Base-by-base conservation (phyloP, 768 basidiomycete species). In the Naganishia friedmannii region DNA sequence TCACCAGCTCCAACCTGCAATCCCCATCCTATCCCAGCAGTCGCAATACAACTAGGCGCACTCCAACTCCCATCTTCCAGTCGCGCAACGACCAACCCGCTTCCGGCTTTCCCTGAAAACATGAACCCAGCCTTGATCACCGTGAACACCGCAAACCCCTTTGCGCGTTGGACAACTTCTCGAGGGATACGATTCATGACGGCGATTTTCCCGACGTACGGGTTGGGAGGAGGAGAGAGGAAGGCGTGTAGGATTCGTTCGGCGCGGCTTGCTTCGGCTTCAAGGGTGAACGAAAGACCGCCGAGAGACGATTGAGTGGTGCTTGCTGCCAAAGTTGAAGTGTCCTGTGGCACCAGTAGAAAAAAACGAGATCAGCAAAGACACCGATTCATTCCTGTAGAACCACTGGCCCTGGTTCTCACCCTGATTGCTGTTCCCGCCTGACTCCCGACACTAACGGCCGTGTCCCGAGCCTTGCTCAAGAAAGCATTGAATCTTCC, bases 21-120 rank as follows among this genome's bases (percentile, higher is more conserved):
- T 54, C 79, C 79, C 78, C 78, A 80, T 73, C 79, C 79, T 0
- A 80, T 51, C 13, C 95, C 95, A 21, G 91, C 94, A 0, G 93
- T 98, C 34, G 91, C 94, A 77, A 98, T 95, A 83, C 94, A 97
- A 28, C 91, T 93, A 3, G 95, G 95, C 0, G 95, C 95, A 57
- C 90, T 92, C 93, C 93, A 96, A 12, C 92, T 93, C 74, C 95
- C 95, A 77, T 97, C 93, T 10, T 91, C 90, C 53, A 94, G 86
- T 15, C 93, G 89, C 23, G 93, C 90, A 77, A 96, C 90, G 82
- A 98, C 91, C 73, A 95, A 81, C 17, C 94, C 94, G 0, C 91
- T 93, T 55, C 94, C 94, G 0, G 91, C 92, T 82, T 93, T 95
- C 57, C 92, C 94, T 13, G 90, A 92, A 85, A 95, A 94, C 66